These are phyloP conservation scores for Phytophthora tubulina DNA, from an alignment of 352 stramenopile genomes.

Conservation along the genomic window DNA sequence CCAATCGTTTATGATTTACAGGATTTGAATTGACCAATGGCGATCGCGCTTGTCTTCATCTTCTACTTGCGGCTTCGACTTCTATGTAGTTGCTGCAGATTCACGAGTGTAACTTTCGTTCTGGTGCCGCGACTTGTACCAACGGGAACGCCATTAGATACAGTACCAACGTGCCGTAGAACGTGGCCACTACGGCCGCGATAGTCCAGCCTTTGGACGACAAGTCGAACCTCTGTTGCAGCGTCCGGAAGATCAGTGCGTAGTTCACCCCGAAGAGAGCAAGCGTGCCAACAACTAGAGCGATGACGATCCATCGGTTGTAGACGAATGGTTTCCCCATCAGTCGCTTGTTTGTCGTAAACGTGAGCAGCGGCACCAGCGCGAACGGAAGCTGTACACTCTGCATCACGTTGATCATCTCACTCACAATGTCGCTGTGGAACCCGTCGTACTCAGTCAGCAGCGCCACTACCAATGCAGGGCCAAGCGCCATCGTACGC, in stretches of 20 bases:
- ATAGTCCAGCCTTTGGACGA: constrained; percentile 30
- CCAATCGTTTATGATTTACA: constrained; percentile 11
- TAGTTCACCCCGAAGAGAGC: constrained; percentile 74
- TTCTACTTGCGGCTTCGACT: background rate
- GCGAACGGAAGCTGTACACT: constrained; percentile 91
- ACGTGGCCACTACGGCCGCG: constrained; percentile 14
- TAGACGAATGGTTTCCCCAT: constrained; percentile 65
- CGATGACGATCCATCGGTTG: constrained; percentile 42
- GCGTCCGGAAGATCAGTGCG: constrained; percentile 63
- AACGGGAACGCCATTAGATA: constrained; percentile 36
- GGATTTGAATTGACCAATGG: constrained; percentile 14
- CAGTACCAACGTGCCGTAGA: constrained; percentile 31
- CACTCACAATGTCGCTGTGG: constrained; percentile 55
- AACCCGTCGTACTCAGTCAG: constrained; percentile 39
- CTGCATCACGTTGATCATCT: constrained; percentile 90
- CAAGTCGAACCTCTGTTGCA: constrained; percentile 44
- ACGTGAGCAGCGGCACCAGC: constrained; percentile 84
- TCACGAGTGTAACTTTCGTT: background rate
- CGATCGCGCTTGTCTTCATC: background rate
- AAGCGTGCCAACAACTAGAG: constrained; percentile 45
- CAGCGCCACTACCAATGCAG: constrained; percentile 80
- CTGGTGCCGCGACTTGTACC: constrained; percentile 13
- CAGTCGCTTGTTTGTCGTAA: constrained; percentile 63
- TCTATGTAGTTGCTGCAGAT: constrained; percentile 10
- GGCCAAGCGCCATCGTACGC: constrained; percentile 85